Base-by-base conservation (phyloP, 2,329 filamentous ascomycete genomes). In the Venturiaceae sp. region DNA sequence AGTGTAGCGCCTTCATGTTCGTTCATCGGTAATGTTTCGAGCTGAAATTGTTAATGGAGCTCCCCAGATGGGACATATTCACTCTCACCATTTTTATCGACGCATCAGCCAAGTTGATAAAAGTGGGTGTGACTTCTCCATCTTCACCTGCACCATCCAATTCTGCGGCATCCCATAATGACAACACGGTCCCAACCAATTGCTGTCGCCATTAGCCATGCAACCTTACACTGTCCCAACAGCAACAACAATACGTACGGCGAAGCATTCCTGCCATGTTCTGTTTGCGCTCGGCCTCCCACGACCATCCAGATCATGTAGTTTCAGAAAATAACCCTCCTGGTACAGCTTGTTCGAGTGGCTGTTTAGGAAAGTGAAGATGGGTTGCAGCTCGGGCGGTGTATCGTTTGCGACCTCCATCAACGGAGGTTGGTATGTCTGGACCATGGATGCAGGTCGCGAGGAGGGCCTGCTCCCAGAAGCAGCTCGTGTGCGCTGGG, bases 331-430 rank as follows among this genome's bases (percentile, higher is more conserved):
- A 69, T 97, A 99, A 37, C 94, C 94, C 75, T 99, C 94, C 66
- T 96, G 92, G 71, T 97, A 99, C 58, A 97, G 78, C 75, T 97
- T 97, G 73, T 96, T 96, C 60, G 85, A 87, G 72, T 99, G 94
- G 73, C 87, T 94, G 75, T 96, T 97, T 64, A 99, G 81, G 69
- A 90, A 94, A 61, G 84, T 89, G 73, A 97, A 97, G 67, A 97
- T 92, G 63, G 92, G 92, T 75, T 91, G 88, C 62, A 99, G 80
- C 78, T 99, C 94, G 37, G 94, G 91, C 62, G 94, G 84, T 32
- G 90, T 95, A 69, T 96, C 90, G 64, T 86, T 81, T 68, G 83
- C 84, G 63, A 94, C 80, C 67, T 95, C 89, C 86, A 95, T 91
- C 71, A 91, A 75, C 68, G 87, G 88, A 68, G 91, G 90, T 66